Base-by-base conservation (phyloP, 2,329 filamentous ascomycete genomes). In the Cladosporium sp. region DNA sequence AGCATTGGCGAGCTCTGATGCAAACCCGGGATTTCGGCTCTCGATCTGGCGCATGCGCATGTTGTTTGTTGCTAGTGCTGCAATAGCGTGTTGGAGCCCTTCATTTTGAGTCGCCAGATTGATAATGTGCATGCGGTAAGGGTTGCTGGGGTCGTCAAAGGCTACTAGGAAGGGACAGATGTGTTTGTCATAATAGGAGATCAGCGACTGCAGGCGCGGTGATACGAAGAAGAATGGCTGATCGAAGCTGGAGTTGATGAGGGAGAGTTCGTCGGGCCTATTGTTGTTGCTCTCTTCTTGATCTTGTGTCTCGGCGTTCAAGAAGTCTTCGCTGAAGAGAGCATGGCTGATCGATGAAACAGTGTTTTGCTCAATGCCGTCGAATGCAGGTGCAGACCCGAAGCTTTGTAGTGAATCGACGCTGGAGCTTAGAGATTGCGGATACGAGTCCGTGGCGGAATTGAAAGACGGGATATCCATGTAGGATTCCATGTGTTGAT, bases 81-180 rank as follows among this genome's bases (percentile, higher is more conserved):
- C 93, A 61, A 96, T 90, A 47, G 91, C 91, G 67, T 95, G 89
- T 64, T 92, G 88, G n/a, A 96, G 73, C 57, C 88, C 90, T 59
- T 85, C 83, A 67, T 88, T 95, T 53, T 80, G 77, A 57, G 83
- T 77, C 11, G 90, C 88, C 43, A 96, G 77, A 49, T 83, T 83
- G 52, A 95, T 76, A 49, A 96, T 83, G 63, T 94, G 86, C 59
- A 84, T 83, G 54, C 90, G 79, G 66, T 92, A 96, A 1, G 92
- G 92, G 66, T 95, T 96, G 55, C 78, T 78, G 1, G 87, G 85
- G 9, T 84, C 84, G 65, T 97, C 92, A 66, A 95, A 90, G 58
- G 90, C 88, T 43, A 96, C 90, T 69, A 96, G 87, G 52, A 89
- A 88, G 4, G 88, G 88, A 58, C 90, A 93, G 72, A 97, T 91